Percentiles rank a stretch among this genome's conserved stretches.
phyloP scores from a whole-genome alignment of 805 yeast species.

The Candida hungchunana region DNA sequence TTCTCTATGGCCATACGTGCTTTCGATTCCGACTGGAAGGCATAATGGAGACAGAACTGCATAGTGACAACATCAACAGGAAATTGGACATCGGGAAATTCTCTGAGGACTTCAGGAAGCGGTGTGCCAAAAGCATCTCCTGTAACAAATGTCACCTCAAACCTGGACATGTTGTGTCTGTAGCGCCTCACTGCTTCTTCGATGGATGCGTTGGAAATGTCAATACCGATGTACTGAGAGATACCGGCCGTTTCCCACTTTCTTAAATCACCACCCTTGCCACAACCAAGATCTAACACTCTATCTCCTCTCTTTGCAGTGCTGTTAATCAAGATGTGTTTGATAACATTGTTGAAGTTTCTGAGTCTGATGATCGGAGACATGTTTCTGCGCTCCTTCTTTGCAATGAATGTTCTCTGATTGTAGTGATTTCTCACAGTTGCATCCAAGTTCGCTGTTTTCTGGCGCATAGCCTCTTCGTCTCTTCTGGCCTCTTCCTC shows the following conservation, averaged over 20 bases:
- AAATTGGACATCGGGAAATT: conserved; percentile 61
- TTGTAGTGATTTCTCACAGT: conserved; percentile 84
- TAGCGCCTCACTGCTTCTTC: conserved; percentile 80
- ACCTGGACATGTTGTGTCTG: conserved; percentile 50
- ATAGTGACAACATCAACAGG: conserved; percentile 87
- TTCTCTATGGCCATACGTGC: conserved; percentile 71
- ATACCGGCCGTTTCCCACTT: conserved; percentile 79
- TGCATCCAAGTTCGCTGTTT: conserved; percentile 39
- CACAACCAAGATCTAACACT: conserved; percentile 89
- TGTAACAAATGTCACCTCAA: conserved; percentile 79
- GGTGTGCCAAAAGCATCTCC: conserved; percentile 85
- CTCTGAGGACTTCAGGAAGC: conserved; percentile 60
- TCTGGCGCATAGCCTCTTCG: conserved; percentile 8
- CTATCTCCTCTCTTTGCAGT: conserved; percentile 50
- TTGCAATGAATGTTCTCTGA: conserved; percentile 69
- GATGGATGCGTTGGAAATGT: conserved; percentile 85
- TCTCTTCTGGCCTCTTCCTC: conserved; percentile 4
- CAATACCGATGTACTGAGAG: conserved; percentile 82
- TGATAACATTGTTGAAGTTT: conserved; percentile 88
- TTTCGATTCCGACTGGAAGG: conserved; percentile 80
- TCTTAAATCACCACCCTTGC: conserved; percentile 95
- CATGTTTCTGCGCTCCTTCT: conserved; percentile 54
- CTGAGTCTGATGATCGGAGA: conserved; percentile 86
- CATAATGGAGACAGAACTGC: conserved; percentile 94
- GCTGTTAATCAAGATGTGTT: conserved; percentile 76